A percentile compares a stretch with the other conserved stretches of the same genome.
These are phyloP conservation scores for Collybia mongolica DNA, from an alignment of 768 basidiomycete species.

Conservation along the genomic window DNA sequence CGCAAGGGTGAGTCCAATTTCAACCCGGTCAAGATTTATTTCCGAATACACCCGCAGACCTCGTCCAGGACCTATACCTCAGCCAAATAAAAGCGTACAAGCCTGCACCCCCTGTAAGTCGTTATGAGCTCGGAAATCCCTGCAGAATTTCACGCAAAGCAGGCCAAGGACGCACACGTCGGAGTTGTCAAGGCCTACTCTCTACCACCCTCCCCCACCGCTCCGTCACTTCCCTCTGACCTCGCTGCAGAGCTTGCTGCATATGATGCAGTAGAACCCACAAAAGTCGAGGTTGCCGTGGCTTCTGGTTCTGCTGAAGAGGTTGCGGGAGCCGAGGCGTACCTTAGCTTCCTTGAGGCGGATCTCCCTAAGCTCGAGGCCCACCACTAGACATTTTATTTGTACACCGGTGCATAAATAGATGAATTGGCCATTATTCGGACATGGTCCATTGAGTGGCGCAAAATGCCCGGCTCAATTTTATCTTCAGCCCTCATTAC, in stretches of 20 bases:
- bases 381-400: constrained; percentile 23
- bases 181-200: constrained; percentile 83
- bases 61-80: constrained; percentile 91
- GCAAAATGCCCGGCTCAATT: too few relatives aligned
- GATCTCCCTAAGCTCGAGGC: constrained; percentile 42
- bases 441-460: too few relatives aligned
- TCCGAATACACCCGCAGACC: constrained; percentile 62
- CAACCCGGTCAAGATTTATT: constrained; percentile 16
- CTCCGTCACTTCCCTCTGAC: constrained; percentile 76
- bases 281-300: constrained; percentile 35
- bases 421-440: too few relatives aligned
- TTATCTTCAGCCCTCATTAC: too few relatives aligned
- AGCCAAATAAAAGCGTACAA: constrained; percentile 91
- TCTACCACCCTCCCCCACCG: constrained; percentile 68
- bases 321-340: constrained; percentile 66
- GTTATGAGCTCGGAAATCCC: not conserved
- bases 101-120: constrained; percentile 65
- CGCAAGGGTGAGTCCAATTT: constrained; percentile 57
- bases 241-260: constrained; percentile 86
- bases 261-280: constrained; percentile 83
- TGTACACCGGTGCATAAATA: not conserved
- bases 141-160: constrained; percentile 1
- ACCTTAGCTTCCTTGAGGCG: constrained; percentile 78
- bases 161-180: constrained; percentile 92
- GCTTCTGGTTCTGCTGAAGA: constrained; percentile 34